Percentiles rank a stretch among this genome's conserved stretches.
These are phyloP conservation scores for Laguncularia racemosa DNA, from an alignment of 345 rosid genomes.

Conservation along the genomic window DNA sequence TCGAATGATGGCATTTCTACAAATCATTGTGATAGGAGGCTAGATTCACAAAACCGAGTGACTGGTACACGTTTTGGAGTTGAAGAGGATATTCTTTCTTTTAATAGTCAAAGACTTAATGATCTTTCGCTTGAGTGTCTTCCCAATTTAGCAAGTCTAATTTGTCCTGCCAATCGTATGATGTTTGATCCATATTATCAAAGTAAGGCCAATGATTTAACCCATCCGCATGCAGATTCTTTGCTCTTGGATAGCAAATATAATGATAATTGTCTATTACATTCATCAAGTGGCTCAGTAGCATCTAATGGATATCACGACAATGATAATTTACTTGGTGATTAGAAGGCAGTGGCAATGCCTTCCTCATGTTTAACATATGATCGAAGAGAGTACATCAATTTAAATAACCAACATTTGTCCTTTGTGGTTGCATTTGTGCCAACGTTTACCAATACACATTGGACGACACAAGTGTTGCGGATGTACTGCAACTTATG, in stretches of 20 bases:
- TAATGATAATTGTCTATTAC: constrained; percentile 11
- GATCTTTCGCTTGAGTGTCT: constrained; percentile 30
- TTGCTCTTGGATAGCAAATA: constrained; percentile 15
- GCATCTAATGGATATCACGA: constrained; percentile 27
- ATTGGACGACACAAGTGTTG: too few species aligned
- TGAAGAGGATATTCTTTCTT: constrained; percentile 32
- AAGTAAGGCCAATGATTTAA: constrained; percentile 2
- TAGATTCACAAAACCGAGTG: constrained; percentile 2
- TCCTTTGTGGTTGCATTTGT: too few species aligned
- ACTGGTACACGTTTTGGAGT: constrained; percentile 12
- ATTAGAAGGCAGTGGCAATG: too few species aligned
- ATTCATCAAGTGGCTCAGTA: constrained; percentile 13
- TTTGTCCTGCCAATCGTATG: constrained; percentile 14
- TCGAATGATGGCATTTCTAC: constrained; percentile 9
- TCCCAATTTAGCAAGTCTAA: constrained; percentile 14
- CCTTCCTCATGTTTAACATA: too few species aligned
- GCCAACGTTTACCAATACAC: too few species aligned
- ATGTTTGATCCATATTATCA: constrained; percentile 19
- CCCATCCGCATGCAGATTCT: constrained; percentile 12
- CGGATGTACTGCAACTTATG: too few species aligned
- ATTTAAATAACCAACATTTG: too few species aligned
- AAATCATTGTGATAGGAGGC: constrained; percentile 6
- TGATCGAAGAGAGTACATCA: too few species aligned
- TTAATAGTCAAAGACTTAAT: constrained; percentile 28
- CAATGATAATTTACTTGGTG: constrained; percentile 6